Evolutionary conservation across 352 stramenopile genomes (phyloP).

Genomic region (Pythium brassicae): DNA sequence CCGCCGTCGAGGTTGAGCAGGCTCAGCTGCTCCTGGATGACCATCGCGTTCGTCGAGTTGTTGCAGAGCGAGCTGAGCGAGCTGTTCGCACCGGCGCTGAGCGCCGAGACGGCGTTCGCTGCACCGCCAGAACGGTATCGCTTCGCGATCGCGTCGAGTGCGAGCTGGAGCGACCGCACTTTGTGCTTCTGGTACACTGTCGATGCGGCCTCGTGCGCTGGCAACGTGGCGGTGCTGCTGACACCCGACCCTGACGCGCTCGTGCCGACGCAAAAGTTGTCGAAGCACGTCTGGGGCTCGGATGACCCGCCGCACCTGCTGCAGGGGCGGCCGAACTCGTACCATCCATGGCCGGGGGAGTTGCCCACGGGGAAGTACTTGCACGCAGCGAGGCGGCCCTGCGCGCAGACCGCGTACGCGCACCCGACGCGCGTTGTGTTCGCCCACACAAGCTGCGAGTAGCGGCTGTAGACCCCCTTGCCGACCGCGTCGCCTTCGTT

Average conservation of each 20-base stretch:
- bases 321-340: conserved; percentile 4
- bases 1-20: conserved; percentile 11
- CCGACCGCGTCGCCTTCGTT: conserved; percentile 3
- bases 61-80: conserved; percentile 9
- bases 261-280: background rate
- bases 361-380: conserved; percentile 13
- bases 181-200: conserved; percentile 9
- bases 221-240: background rate
- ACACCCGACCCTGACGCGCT: background rate
- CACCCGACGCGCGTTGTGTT: conserved; percentile 14
- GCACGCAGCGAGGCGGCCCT: conserved; percentile 9
- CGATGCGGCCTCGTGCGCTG: background rate
- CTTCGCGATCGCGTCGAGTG: conserved; percentile 9
- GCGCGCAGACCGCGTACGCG: conserved; percentile 8
- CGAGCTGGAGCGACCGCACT: conserved; percentile 10
- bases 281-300: background rate
- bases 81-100: conserved; percentile 1
- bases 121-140: background rate
- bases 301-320: background rate
- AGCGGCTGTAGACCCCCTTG: conserved; percentile 6
- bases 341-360: conserved; percentile 2
- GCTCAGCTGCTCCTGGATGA: conserved; percentile 16
- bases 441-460: conserved; percentile 17
- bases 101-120: background rate
- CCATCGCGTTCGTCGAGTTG: conserved; percentile 1